Percentiles rank a stretch among this genome's conserved stretches.
Evolutionary conservation across 2,329 filamentous ascomycete species (phyloP).

Genomic region (Verticillium zaregamsianum): DNA sequence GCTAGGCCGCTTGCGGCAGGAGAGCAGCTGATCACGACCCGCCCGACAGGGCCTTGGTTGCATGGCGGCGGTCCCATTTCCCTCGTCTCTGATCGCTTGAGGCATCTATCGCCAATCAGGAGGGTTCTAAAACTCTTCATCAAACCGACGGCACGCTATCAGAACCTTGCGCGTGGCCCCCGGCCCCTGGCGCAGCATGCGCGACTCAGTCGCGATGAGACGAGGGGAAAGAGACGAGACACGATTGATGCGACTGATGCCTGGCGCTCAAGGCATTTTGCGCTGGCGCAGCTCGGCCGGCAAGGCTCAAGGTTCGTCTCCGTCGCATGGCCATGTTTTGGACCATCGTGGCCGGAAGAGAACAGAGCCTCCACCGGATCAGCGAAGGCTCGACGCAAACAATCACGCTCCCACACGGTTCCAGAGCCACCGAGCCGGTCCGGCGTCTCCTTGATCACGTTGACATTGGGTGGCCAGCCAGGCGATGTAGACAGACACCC

Average conservation of each 20-base stretch:
- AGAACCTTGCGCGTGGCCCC: not conserved
- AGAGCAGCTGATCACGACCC: not conserved
- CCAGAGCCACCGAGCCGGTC: not conserved
- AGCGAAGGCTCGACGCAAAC: not conserved
- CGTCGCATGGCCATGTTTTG: not conserved
- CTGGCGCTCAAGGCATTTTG: not conserved
- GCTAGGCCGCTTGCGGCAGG: not conserved
- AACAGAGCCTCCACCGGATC: not conserved
- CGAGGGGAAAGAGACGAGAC: not conserved
- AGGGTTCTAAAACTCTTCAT: not conserved
- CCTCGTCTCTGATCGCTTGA: not conserved
- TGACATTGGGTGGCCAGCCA: not conserved
- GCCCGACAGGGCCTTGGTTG: not conserved
- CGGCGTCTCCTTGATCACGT: not conserved
- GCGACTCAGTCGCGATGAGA: not conserved
- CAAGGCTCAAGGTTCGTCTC: not conserved
- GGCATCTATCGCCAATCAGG: not conserved
- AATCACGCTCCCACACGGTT: not conserved
- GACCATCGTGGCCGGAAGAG: not conserved
- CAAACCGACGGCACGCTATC: not conserved
- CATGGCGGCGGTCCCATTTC: not conserved
- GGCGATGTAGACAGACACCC: not conserved
- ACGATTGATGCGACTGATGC: not conserved
- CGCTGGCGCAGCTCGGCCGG: too few relatives aligned
- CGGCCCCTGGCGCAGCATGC: not conserved